Percentiles rank a stretch among this genome's conserved stretches.
These are phyloP conservation scores for Blepharisma undulans DNA, from an alignment of 169 alveolate species.

Conservation along the genomic window DNA sequence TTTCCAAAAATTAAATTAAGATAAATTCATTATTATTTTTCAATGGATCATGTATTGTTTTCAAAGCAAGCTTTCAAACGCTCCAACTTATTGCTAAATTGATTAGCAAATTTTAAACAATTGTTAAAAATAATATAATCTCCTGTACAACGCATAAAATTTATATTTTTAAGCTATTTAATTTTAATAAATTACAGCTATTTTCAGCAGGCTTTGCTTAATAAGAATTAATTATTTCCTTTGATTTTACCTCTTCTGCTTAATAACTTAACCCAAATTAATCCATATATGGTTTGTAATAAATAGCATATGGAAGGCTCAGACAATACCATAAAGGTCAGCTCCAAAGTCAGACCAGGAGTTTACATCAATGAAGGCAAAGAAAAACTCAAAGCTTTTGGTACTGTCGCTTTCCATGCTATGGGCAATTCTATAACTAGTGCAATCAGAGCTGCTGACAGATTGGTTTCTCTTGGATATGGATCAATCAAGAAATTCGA, in stretches of 20 bases:
- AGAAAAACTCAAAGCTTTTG: not conserved
- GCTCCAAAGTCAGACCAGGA: slow-evolving; percentile 17
- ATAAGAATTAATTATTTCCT: not conserved
- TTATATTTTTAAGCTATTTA: too few relatives aligned
- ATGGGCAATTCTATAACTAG: slow-evolving; percentile 25
- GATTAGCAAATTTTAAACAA: too few relatives aligned
- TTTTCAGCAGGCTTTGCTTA: not conserved
- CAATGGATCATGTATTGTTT: too few relatives aligned
- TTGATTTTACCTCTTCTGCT: not conserved
- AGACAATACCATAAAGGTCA: not conserved
- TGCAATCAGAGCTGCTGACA: slow-evolving; percentile 21
- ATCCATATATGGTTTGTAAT: not conserved
- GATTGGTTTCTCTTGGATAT: slow-evolving; percentile 18
- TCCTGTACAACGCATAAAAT: too few relatives aligned
- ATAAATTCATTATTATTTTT: too few relatives aligned
- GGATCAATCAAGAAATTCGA: slow-evolving; percentile 20
- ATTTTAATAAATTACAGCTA: too few relatives aligned
- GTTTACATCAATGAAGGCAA: slow-evolving; percentile 28
- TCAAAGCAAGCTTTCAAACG: too few relatives aligned
- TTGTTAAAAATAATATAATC: too few relatives aligned
- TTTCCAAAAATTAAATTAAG: not conserved
- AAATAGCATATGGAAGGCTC: not conserved
- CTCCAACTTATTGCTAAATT: too few relatives aligned
- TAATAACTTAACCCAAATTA: not conserved
- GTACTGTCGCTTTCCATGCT: slow-evolving; percentile 18